Conservation (phyloP, 2,329 filamentous ascomycete species). For the Alternaria triticina region DNA sequence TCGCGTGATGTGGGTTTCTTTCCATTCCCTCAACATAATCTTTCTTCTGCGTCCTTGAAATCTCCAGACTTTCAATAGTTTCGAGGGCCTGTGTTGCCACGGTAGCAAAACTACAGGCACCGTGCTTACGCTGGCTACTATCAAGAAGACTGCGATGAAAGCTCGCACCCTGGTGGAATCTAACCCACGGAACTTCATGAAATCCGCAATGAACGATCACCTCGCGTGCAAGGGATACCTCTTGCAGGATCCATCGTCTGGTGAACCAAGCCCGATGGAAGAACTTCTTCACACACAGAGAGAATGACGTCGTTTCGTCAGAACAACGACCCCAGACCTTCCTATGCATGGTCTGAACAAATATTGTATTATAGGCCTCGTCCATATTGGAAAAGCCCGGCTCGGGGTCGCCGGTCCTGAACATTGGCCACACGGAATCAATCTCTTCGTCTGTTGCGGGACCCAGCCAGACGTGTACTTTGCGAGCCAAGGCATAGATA, state of each 20-base stretch:
- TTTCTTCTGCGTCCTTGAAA: too few relatives aligned
- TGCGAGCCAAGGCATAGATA: background rate
- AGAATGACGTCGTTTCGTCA: background rate
- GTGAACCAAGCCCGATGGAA: background rate
- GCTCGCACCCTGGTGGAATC: background rate
- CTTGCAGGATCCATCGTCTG: background rate
- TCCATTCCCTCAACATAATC: too few relatives aligned
- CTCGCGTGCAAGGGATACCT: background rate
- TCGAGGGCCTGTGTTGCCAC: too few relatives aligned
- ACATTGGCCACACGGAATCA: background rate
- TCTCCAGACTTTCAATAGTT: background rate
- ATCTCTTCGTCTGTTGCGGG: background rate
- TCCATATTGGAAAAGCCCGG: too few relatives aligned
- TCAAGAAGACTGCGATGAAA: too few relatives aligned
- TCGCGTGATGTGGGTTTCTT: too few relatives aligned
- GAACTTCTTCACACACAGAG: rapidly evolving
- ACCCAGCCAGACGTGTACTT: background rate
- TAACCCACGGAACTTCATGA: background rate
- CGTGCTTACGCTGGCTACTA: too few relatives aligned
- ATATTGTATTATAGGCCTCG: too few relatives aligned
- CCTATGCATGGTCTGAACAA: too few relatives aligned
- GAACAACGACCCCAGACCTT: too few relatives aligned
- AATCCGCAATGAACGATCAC: background rate
- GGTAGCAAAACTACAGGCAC: too few relatives aligned
- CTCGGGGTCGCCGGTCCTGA: too few relatives aligned